phyloP scores from a whole-genome alignment of 257 asterid species.

The Thymus quinquecostatus region DNA sequence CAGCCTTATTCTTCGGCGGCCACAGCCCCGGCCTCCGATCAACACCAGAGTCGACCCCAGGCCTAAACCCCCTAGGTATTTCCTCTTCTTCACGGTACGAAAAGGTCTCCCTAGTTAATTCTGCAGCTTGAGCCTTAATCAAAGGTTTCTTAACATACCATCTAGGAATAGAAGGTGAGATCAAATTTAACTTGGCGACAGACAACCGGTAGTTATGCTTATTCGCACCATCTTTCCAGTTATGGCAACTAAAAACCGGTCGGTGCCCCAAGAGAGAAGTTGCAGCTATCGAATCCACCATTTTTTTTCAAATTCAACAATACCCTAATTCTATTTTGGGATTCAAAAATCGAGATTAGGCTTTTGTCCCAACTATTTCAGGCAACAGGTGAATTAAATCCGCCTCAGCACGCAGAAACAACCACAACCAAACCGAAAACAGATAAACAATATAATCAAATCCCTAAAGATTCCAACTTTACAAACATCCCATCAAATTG shows the following conservation, averaged over 20 bases:
- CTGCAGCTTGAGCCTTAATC: constrained; percentile 73
- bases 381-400: background rate
- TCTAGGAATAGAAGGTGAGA: constrained; percentile 26
- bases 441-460: constrained; percentile 20
- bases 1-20: constrained; percentile 92
- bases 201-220: constrained; percentile 47
- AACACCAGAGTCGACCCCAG: constrained; percentile 51
- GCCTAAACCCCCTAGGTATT: constrained; percentile 52
- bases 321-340: constrained; percentile 30
- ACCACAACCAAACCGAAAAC: constrained; percentile 19
- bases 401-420: constrained; percentile 24
- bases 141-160: constrained; percentile 28
- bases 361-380: constrained; percentile 12
- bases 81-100: constrained; percentile 59
- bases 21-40: constrained; percentile 64
- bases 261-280: constrained; percentile 66
- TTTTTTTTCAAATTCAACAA: constrained; percentile 40
- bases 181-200: constrained; percentile 37
- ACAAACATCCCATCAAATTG: constrained; percentile 46
- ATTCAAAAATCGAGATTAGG: constrained; percentile 23
- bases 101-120: constrained; percentile 62
- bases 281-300: constrained; percentile 81
- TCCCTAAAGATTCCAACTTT: constrained; percentile 47
- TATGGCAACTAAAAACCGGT: constrained; percentile 50
- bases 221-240: constrained; percentile 42